Evolutionary conservation across 495 filamentous ascomycete species (phyloP), one percentile per base, ranked within the genome.

Genomic region (Tuber borchii): DNA sequence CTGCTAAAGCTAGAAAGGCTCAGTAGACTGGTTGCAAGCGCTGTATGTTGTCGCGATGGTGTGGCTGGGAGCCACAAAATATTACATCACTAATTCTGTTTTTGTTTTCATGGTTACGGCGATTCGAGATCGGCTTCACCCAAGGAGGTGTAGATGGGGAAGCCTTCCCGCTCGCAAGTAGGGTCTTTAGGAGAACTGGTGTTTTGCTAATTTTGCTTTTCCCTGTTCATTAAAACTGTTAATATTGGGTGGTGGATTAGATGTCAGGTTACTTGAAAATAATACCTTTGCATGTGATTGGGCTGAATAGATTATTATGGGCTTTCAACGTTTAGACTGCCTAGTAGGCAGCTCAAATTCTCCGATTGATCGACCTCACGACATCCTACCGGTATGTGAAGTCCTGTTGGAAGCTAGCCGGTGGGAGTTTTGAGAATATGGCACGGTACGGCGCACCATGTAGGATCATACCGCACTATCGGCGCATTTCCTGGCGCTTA

Each of bases 1-100:
- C 85, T 22, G 85, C 85, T 75, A 73, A 74, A 48, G 75, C 74
- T 10, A 81, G 76, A 45, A 83, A 83, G 73, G 73, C 77, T 22
- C 81, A 83, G 76, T 83, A 83, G 77, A 71, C 70, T 42, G n/a
- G 22, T 43, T 20, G 26, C 71, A 40, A 37, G 37, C 2, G 37
- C 14, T 22, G 43, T 19, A 26, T 31, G 10, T 31, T 61, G 31
- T 34, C 26, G 26, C 14, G 26, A 1, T 19, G 26, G 56, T 34
- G 56, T 65, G 2, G 26, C 4, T 17, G 26, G 56, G 26, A 65
- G 56, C 31, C 26, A 31, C 56, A 65, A 65, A 65, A 31, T 65
- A 65, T 65, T 65, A 65, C 31, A 65, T 34, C 56, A 65, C 26
- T 65, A 65, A 65, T 65, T 34, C 4, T 17, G 12, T 31, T 65